phyloP scores from a whole-genome alignment of 345 rosid genomes.

The Acer negundo region DNA sequence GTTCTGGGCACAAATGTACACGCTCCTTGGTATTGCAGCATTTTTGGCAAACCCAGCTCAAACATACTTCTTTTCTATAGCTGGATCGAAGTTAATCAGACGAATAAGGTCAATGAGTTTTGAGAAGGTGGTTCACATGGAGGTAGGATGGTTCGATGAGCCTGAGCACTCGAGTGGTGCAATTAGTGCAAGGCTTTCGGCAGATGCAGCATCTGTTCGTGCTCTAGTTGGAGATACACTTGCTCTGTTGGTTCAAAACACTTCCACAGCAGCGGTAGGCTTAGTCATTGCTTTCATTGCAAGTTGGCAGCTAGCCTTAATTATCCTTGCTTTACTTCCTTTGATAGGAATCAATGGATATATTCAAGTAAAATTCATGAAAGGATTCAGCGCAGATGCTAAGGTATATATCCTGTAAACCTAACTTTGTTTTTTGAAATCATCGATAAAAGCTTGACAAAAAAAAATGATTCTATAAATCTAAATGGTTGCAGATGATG shows the following conservation, averaged over 20 bases:
- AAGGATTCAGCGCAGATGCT: constrained; percentile 81
- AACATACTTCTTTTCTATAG: constrained; percentile 63
- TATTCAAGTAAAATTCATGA: constrained; percentile 60
- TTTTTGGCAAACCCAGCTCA: constrained; percentile 47
- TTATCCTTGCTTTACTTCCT: constrained; percentile 65
- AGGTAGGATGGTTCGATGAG: constrained; percentile 83
- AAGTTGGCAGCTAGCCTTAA: constrained; percentile 66
- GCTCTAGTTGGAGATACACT: constrained; percentile 79
- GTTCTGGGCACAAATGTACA: constrained; percentile 65
- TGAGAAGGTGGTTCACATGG: constrained; percentile 83
- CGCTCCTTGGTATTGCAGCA: constrained; percentile 61
- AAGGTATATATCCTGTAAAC: constrained; percentile 45
- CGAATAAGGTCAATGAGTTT: constrained; percentile 71
- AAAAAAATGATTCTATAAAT: background rate
- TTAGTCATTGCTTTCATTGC: constrained; percentile 73
- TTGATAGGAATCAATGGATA: constrained; percentile 61
- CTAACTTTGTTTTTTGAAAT: background rate
- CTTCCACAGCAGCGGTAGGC: constrained; percentile 57
- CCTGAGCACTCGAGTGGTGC: constrained; percentile 75
- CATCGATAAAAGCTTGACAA: background rate
- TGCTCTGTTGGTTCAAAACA: constrained; percentile 60
- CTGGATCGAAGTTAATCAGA: constrained; percentile 62
- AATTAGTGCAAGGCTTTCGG: constrained; percentile 78
- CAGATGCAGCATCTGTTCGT: constrained; percentile 74
- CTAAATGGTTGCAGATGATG: constrained; percentile 50